Base-by-base conservation (phyloP, 129 eudicot genomes). In the Lactuca saligna region DNA sequence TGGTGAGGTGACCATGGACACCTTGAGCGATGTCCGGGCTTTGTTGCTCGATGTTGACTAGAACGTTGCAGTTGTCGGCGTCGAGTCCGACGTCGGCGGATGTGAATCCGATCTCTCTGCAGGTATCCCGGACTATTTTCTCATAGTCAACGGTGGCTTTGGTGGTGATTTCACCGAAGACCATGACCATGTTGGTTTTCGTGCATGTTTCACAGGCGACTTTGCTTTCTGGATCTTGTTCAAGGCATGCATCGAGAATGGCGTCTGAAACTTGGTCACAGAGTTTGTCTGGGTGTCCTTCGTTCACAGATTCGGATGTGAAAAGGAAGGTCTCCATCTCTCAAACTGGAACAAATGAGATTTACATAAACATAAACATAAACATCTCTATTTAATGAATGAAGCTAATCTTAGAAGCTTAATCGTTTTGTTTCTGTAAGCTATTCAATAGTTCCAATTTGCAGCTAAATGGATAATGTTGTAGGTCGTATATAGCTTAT, bases 61-160 rank as follows among this genome's bases (percentile, higher is more conserved):
- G 78, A 31, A 84, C 85, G 13, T 80, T 84, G 82, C 89, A 84
- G 75, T 61, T 74, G 65, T 85, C 87, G 14, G 87, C 90, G 74
- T 85, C 90, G 17, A 85, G 87, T 16, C 90, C 91, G 9, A 85
- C 91, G 32, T 85, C 91, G 33, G 85, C 84, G 7, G 91, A 85
- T 38, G 72, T 82, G 71, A 82, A 85, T 62, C 91, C 91, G 16
- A 85, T 85, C 34, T 80, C 83, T 79, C 87, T 73, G 81, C 91
- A 85, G 16, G 91, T 85, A 20, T 82, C 87, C 1, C 58, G 81
- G 32, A 85, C 91, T 42, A 85, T 82, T 57, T 82, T 82, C 75
- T 85, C 87, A 6, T 85, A 82, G 75, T 85, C 53, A 1, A 85
- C 76, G 1, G 35, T 80, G 11, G 87, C 91, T 79, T 85, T 82